Conservation (phyloP, 305 asterid species). For the Vinca major region DNA sequence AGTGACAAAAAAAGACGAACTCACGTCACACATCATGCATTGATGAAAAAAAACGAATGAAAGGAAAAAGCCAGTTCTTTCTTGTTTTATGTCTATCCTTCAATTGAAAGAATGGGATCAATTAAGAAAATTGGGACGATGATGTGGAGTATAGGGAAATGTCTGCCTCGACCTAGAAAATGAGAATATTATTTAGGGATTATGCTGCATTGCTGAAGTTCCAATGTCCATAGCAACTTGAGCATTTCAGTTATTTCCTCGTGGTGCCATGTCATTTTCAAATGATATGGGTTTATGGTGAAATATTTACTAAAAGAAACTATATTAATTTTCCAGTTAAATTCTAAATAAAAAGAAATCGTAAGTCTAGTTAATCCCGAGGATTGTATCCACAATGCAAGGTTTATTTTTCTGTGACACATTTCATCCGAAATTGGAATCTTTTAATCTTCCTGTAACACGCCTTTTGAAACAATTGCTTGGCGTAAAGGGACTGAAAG, state of each 20-base stretch:
- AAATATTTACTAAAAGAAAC: neutral
- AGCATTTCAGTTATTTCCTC: neutral
- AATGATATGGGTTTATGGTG: neutral
- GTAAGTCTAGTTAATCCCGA: neutral
- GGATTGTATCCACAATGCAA: neutral
- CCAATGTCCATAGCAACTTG: neutral
- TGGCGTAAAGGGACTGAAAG: too few species aligned
- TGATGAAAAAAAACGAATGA: too few species aligned
- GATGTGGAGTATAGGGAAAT: neutral
- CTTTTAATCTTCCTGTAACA: neutral
- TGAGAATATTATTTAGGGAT: neutral
- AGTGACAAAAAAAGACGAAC: neutral
- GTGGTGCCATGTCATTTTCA: too few species aligned
- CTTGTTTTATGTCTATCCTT: neutral
- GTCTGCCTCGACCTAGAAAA: neutral
- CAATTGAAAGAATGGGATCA: neutral
- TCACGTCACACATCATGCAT: neutral
- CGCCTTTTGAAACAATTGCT: neutral
- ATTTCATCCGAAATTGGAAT: neutral
- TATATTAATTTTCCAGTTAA: neutral
- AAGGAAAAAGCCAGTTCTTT: neutral
- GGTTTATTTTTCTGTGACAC: neutral
- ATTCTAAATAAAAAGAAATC: neutral
- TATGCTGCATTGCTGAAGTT: neutral
- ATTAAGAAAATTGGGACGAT: neutral